phyloP scores from a whole-genome alignment of 169 alveolate species.

The Pseudocohnilembus persalinus region DNA sequence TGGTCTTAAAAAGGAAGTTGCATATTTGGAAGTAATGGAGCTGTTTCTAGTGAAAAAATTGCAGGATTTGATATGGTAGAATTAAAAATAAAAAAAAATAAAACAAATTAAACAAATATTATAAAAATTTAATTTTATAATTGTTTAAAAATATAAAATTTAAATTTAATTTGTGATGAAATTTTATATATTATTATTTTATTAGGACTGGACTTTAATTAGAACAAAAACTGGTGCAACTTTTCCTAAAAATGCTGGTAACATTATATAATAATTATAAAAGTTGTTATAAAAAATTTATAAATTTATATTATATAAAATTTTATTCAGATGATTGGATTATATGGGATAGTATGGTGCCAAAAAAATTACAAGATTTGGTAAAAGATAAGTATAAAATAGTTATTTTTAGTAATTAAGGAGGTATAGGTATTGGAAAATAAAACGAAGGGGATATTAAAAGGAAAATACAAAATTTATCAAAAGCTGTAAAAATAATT shows the following conservation, averaged over 20 bases:
- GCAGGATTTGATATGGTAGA: slow-evolving; percentile 28
- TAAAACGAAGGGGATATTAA: slow-evolving; percentile 57
- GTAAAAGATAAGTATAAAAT: slow-evolving; percentile 63
- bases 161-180: no score
- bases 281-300: background rate
- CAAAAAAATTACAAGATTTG: slow-evolving; percentile 53
- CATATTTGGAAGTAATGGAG: background rate
- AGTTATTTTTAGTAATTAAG: slow-evolving; percentile 74
- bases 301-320: no score
- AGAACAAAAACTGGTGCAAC: slow-evolving; percentile 21
- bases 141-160: no score
- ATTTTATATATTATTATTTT: no score
- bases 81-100: background rate
- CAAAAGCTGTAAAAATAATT: slow-evolving; percentile 18
- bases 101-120: background rate
- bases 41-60: background rate
- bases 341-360: slow-evolving; percentile 52
- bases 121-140: no score
- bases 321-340: slow-evolving; percentile 53
- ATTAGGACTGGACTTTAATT: slow-evolving; percentile 14
- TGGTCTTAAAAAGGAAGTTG: background rate
- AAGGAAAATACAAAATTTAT: slow-evolving; percentile 54
- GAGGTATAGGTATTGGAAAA: slow-evolving; percentile 70
- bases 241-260: slow-evolving; percentile 20
- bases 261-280: no score